A percentile compares a stretch with the other conserved stretches of the same genome.
These are phyloP conservation scores for Aspergillus fischeri DNA, from an alignment of 2,329 filamentous ascomycete species.

Conservation along the genomic window DNA sequence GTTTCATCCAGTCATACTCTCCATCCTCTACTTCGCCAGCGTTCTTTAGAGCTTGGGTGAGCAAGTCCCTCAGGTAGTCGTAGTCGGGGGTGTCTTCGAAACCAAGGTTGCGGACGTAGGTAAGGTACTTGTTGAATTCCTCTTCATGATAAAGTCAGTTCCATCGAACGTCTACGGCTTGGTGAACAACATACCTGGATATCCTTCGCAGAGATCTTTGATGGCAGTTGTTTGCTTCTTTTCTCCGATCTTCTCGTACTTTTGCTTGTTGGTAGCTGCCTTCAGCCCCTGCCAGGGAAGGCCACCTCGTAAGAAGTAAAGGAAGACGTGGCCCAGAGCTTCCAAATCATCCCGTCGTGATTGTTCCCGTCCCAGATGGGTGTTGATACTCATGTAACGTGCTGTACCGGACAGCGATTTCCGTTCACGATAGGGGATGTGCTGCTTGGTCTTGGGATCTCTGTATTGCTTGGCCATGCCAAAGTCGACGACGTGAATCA, in stretches of 20 bases:
- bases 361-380: conserved; percentile 92
- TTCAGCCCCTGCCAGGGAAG: conserved; percentile 66
- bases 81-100: conserved; percentile 99
- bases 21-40: conserved; percentile 93
- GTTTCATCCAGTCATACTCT: conserved; percentile 99
- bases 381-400: conserved; percentile 99
- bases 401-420: conserved; percentile 96
- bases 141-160: conserved; percentile 44
- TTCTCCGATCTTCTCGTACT: conserved; percentile 99
- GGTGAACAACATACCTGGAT: conserved; percentile 57
- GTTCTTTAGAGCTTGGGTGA: conserved; percentile 93
- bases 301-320: conserved; percentile 65
- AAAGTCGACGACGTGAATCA: conserved; percentile 98
- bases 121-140: conserved; percentile 96
- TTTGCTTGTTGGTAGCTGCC: conserved; percentile 79
- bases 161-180: neutral
- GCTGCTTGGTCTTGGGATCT: conserved; percentile 97
- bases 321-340: conserved; percentile 68
- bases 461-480: conserved; percentile 99
- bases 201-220: conserved; percentile 94
- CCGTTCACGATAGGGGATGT: conserved; percentile 94
- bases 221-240: conserved; percentile 98
- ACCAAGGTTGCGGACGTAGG: conserved; percentile 93
- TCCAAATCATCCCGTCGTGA: conserved; percentile 94
- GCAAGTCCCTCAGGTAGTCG: conserved; percentile 92